These are phyloP conservation scores for Aspergillus nanangensis DNA, from an alignment of 495 filamentous ascomycete genomes.

Conservation along the genomic window DNA sequence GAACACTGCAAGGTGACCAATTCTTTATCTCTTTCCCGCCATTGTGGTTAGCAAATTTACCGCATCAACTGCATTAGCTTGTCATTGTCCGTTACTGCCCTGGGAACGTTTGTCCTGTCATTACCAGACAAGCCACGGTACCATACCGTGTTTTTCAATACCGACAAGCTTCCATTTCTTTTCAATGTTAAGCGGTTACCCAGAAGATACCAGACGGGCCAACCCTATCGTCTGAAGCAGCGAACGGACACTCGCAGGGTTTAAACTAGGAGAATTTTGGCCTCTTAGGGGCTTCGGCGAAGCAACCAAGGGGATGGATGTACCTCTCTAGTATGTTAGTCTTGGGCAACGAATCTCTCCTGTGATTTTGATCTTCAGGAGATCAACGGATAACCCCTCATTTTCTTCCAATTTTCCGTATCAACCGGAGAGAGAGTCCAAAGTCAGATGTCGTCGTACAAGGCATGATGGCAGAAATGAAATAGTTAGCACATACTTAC, in stretches of 20 bases:
- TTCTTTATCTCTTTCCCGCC: conserved; percentile 1
- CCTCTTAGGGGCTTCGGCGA: not conserved
- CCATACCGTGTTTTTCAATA: too few species aligned
- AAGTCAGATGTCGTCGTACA: too few species aligned
- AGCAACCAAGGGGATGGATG: not conserved
- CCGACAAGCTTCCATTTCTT: too few species aligned
- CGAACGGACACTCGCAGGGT: not conserved
- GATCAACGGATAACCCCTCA: conserved; percentile 3
- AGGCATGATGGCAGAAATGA: too few species aligned
- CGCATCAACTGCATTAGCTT: conserved; percentile 2
- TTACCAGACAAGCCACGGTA: not conserved
- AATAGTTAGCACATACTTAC: too few species aligned
- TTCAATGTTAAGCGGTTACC: too few species aligned
- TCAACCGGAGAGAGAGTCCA: too few species aligned
- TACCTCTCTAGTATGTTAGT: not conserved
- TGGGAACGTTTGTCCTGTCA: not conserved
- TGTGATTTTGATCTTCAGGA: conserved; percentile 7
- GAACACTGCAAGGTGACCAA: not conserved
- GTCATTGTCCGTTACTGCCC: not conserved
- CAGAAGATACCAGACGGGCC: not conserved
- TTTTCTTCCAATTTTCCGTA: too few species aligned
- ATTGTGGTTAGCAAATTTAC: conserved; percentile 5
- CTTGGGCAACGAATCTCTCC: not conserved
- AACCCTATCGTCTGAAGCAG: not conserved
- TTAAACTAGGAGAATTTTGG: not conserved